Conservation (phyloP, 2,329 filamentous ascomycete genomes). For the Claviceps humidiphila region DNA sequence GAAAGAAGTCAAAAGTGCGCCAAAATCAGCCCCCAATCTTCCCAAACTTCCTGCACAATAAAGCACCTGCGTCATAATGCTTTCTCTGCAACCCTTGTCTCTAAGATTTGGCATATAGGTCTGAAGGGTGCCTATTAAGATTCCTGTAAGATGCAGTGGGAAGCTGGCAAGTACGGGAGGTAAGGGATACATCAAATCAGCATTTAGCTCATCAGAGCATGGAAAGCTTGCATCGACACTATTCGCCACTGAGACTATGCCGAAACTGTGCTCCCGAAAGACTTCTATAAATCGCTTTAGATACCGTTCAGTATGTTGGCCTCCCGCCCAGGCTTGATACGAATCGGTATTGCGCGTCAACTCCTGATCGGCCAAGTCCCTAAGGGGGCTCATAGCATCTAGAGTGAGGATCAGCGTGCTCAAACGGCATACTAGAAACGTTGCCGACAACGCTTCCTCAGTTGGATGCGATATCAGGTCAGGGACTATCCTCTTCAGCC, state of each 20-base stretch:
- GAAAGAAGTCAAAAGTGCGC: constrained; percentile 58
- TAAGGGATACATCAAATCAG: constrained; percentile 38
- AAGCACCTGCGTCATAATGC: constrained; percentile 78
- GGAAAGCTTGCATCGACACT: constrained; percentile 49
- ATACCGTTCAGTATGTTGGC: constrained; percentile 88
- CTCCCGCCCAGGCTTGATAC: constrained; percentile 44
- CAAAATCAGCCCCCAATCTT: constrained; percentile 82
- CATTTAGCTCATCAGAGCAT: constrained; percentile 6
- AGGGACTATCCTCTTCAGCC: constrained; percentile 75
- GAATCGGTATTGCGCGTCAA: constrained; percentile 33
- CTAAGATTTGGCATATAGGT: constrained; percentile 69
- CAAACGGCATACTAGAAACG: constrained; percentile 80
- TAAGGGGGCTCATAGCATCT: constrained; percentile 69
- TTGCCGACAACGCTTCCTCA: constrained; percentile 61
- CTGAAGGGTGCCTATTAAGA: constrained; percentile 64
- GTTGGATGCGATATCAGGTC: constrained; percentile 40
- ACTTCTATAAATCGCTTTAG: constrained; percentile 94
- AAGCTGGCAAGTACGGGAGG: constrained; percentile 75
- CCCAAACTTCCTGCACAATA: constrained; percentile 90
- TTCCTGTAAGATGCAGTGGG: constrained; percentile 66
- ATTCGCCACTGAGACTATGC: constrained; percentile 86
- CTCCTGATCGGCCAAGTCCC: constrained; percentile 84
- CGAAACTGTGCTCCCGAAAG: constrained; percentile 94
- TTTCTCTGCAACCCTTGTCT: constrained; percentile 71
- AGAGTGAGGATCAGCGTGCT: constrained; percentile 68